Evolutionary conservation across 805 yeast genomes (phyloP), one percentile per base, ranked within the genome.

Genomic region (Cyberlindnera meyerae): DNA sequence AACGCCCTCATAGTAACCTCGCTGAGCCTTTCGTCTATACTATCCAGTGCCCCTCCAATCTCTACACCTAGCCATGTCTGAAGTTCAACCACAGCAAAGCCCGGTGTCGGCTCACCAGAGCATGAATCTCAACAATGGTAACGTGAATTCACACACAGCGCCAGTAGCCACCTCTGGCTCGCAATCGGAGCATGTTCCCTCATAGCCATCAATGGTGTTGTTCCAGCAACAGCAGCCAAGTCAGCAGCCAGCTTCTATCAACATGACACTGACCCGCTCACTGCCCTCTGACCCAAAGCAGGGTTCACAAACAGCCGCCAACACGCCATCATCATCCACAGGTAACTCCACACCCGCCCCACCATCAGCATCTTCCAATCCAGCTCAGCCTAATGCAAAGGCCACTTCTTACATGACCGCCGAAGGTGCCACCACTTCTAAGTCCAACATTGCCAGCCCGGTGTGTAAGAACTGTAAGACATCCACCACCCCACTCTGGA

Each of bases 401-500:
- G 65, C 80, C 4, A 77, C 80, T 8, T 58, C 71, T 2, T 65
- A 66, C 11, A 71, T 77, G 24, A 66, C 74, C 22, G 63, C 66
- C 18, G 77, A 75, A 49, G 83, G 83, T 20, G 67, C 80, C 26
- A 73, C 82, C 17, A 76, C 83, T n/a, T 68, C 81, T 13, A 78
- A 77, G 47, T 68, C 79, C 13, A 78, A 74, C 51, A 73, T 77
- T 43, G 60, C 79, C 11, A 66, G 76, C 24, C 86, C 94, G 5
- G 71, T 81, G 16, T 89, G 97, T 59, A 85, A 82, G 49, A 89
- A 89, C 60, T 89, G 97, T 64, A 75, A 81, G 52, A 89, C 97
- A 2, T 83, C 87, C 40, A 89, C 93, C 2, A 89, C 97, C 2
- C 97, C 97, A 1, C 66, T 89, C 20, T 89, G 97, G 97, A 73